Percentiles rank a stretch among this genome's conserved stretches.
These are phyloP conservation scores for Entrophospora sp. DNA, from an alignment of 192 early-diverging fungal genomes.

Conservation along the genomic window DNA sequence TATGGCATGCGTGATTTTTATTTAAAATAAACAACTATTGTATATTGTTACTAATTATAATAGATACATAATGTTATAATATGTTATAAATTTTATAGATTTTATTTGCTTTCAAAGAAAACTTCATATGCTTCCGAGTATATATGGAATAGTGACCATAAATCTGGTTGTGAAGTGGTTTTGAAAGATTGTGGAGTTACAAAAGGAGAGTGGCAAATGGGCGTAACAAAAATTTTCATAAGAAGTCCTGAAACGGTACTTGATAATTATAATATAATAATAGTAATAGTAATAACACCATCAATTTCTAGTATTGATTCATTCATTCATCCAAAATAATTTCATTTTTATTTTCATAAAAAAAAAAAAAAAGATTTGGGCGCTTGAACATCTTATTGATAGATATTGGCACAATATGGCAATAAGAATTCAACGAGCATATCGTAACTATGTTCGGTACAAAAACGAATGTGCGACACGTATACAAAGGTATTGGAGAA, in stretches of 20 bases:
- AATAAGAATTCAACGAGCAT: constrained; percentile 83
- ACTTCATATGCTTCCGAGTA: constrained; percentile 80
- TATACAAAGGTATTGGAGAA: constrained; percentile 71
- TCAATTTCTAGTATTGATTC: no score
- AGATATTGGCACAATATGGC: constrained; percentile 96
- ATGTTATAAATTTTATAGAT: no score
- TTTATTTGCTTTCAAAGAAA: constrained; percentile 62
- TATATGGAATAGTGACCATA: constrained; percentile 69
- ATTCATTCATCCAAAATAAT: no score
- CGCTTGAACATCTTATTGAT: constrained; percentile 86
- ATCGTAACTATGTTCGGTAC: constrained; percentile 66
- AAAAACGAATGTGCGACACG: constrained; percentile 53
- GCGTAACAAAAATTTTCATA: constrained; percentile 91
- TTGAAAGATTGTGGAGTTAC: constrained; percentile 79
- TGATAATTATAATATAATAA: no score
- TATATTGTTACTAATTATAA: no score
- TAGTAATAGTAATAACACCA: no score
- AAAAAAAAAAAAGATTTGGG: constrained; percentile 72
- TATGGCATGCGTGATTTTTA: background rate
- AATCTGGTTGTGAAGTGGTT: constrained; percentile 68
- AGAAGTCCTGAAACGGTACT: constrained; percentile 81
- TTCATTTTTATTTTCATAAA: background rate
- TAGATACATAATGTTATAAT: no score
- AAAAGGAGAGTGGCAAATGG: constrained; percentile 90
- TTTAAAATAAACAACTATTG: no score